Evolutionary conservation across 257 asterid species (phyloP), one percentile per base, ranked within the genome.

Genomic region (Nemophila menziesii): DNA sequence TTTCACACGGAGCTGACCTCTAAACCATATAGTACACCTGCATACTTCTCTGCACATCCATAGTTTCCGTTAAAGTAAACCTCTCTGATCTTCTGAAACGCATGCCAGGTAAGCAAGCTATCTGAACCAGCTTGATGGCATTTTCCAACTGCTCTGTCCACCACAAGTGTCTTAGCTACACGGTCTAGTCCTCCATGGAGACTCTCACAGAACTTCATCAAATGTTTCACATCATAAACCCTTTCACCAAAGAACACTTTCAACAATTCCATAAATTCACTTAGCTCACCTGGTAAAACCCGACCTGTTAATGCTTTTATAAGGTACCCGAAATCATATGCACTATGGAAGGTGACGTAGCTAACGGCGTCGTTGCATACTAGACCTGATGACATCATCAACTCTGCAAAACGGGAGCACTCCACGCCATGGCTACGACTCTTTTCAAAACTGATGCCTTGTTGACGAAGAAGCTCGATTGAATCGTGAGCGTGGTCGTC

Each of bases 71-170:
- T 42, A 56, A 86, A 78, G 64, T 69, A 78, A 17, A 52, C 72
- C 47, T 54, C 64, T 66, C 56, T 69, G 50, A 85, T 61, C 58
- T 44, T 71, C 66, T 73, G 71, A 36, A 76, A 82, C 4, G 78
- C 72, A 24, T 73, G 89, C 93, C 84, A 75, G 0, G 93, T 85
- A 40, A 78, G 66, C 58, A 85, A 55, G 62, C 96, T 85, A 62
- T 85, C 93, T 1, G 96, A 85, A 5, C 96, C 94, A 0, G 96
- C 92, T 68, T 81, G 96, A 62, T 86, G 96, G 38, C 76, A 64
- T 55, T 52, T 67, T 15, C 96, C 96, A 0, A 70, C 92, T 0
- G 47, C 69, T 36, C 96, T 70, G 36, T 33, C 49, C 54, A 82
- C 66, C 20, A 58, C 71, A 7, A 82, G 83, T 16, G 75, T 54